Evolutionary conservation across 2,329 filamentous ascomycete species (phyloP).

Genomic region (Beauveria sp.): DNA sequence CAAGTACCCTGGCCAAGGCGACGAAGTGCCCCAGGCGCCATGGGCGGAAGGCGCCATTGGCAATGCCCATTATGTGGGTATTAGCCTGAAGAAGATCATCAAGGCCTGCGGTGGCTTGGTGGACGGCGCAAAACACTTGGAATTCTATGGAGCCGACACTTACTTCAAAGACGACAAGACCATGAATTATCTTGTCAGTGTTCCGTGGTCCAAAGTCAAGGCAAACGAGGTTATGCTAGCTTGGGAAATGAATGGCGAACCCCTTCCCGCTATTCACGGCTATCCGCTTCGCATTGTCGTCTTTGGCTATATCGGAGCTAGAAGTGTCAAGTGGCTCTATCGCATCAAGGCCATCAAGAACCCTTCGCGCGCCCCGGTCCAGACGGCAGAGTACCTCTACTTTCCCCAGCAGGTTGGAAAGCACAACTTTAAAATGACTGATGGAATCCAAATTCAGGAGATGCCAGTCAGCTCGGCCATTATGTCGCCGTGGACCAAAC

Average conservation of each 20-base stretch:
- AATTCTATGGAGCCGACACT: slow-evolving; percentile 63
- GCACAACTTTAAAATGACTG: slow-evolving; percentile 51
- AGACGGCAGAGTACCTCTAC: slow-evolving; percentile 60
- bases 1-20: slow-evolving; percentile 58
- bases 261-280: slow-evolving; percentile 54
- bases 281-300: slow-evolving; percentile 56
- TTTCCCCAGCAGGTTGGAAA: slow-evolving; percentile 62
- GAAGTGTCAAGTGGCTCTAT: slow-evolving; percentile 58
- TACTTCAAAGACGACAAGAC: slow-evolving; percentile 62
- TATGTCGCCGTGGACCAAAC: slow-evolving; percentile 54
- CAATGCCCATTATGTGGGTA: slow-evolving; percentile 54
- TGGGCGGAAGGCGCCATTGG: slow-evolving; percentile 64
- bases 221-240: slow-evolving; percentile 58
- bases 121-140: slow-evolving; percentile 50
- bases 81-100: slow-evolving; percentile 62
- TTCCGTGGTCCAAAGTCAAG: slow-evolving; percentile 62
- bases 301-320: slow-evolving; percentile 59
- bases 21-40: slow-evolving; percentile 47
- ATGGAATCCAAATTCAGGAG: slow-evolving; percentile 61
- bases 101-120: slow-evolving; percentile 59
- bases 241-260: slow-evolving; percentile 65
- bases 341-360: slow-evolving; percentile 52
- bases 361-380: slow-evolving; percentile 52
- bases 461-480: slow-evolving; percentile 64
- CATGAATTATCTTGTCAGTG: slow-evolving; percentile 60